A percentile compares a stretch with the other conserved stretches of the same genome.
phyloP scores from a whole-genome alignment of 768 basidiomycete genomes.

The Macrolepiota fuliginosa region DNA sequence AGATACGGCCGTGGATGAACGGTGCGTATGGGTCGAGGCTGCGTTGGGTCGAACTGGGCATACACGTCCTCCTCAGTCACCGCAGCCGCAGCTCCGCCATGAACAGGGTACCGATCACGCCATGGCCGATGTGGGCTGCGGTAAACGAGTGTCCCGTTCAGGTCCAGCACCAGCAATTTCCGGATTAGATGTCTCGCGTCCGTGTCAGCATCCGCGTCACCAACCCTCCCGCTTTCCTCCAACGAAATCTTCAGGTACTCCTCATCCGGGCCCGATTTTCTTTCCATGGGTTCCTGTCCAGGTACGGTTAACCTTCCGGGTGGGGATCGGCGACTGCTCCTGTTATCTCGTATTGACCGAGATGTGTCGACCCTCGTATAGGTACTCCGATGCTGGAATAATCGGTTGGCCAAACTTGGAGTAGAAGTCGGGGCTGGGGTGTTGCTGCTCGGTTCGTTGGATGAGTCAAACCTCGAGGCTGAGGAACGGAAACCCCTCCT shows the following conservation, averaged over 20 bases:
- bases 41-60: conserved; percentile 18
- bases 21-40: conserved; percentile 29
- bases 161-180: conserved; percentile 73
- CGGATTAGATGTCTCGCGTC: conserved; percentile 17
- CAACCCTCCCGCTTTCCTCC: neutral
- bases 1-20: conserved; percentile 68
- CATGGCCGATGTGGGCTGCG: conserved; percentile 42
- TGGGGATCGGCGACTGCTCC: neutral
- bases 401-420: neutral
- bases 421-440: neutral
- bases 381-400: conserved; percentile 1
- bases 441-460: neutral
- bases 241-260: conserved; percentile 3
- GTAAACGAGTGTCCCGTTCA: conserved; percentile 72
- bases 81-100: neutral
- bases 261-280: neutral
- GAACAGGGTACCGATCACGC: neutral
- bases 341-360: neutral
- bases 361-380: neutral
- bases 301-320: neutral
- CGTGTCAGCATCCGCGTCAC: neutral
- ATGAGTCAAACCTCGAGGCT: neutral
- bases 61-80: conserved; percentile 19
- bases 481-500: conserved; percentile 2
- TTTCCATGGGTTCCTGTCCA: neutral